These are phyloP conservation scores for Gamarada debralockiae DNA, from an alignment of 495 filamentous ascomycete genomes.

Conservation along the genomic window DNA sequence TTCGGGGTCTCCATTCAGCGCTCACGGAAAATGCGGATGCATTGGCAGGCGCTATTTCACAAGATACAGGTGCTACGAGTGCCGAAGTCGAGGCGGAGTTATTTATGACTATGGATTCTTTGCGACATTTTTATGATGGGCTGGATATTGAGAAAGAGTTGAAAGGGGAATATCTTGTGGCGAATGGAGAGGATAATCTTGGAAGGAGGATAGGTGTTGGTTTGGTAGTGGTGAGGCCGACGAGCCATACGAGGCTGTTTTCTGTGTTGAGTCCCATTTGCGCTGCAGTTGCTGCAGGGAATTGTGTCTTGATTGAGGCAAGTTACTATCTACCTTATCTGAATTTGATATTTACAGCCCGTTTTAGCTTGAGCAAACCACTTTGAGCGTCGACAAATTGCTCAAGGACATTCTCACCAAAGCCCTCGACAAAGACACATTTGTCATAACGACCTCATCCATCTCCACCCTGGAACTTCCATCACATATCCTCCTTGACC, in stretches of 20 bases:
- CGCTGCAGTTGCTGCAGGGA: constrained; percentile 16
- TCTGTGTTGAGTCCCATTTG: constrained; percentile 8
- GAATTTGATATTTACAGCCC: background rate
- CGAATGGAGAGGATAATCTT: constrained; percentile 12
- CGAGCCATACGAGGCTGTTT: constrained; percentile 13
- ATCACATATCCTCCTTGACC: background rate
- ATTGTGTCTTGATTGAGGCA: constrained; percentile 19
- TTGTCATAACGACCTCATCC: no score
- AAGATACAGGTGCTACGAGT: background rate
- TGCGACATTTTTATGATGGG: constrained; percentile 3
- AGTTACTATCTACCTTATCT: background rate
- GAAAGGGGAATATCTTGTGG: constrained; percentile 16
- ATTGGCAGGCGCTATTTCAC: constrained; percentile 7
- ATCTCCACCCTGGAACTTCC: background rate
- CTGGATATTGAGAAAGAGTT: constrained; percentile 20
- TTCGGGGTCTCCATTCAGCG: constrained; percentile 5
- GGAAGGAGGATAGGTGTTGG: constrained; percentile 9
- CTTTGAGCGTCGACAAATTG: background rate
- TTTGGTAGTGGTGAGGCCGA: constrained; percentile 7
- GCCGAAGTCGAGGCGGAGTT: constrained; percentile 11
- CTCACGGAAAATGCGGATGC: background rate
- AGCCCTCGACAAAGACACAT: constrained; percentile 13
- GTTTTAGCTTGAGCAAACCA: background rate
- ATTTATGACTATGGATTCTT: constrained; percentile 8
- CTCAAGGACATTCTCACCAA: constrained; percentile 1